Evolutionary conservation across 257 asterid genomes (phyloP), one percentile per base, ranked within the genome.

Genomic region (Catharanthus roseus): DNA sequence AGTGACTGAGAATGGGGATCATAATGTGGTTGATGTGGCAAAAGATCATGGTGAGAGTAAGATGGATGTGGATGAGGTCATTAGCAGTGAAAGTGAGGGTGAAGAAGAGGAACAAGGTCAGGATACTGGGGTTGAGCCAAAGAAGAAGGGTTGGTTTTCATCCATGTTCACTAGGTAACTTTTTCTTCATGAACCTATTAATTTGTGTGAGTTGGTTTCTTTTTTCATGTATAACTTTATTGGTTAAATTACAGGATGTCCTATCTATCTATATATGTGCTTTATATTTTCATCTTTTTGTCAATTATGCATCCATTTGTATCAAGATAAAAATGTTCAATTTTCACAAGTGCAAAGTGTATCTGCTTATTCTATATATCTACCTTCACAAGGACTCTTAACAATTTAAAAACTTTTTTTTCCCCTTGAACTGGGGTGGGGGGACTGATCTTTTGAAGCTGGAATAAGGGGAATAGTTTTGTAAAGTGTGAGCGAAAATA

Each of bases 61-160:
- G 97, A 95, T 95, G 99, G 99, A 95, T 85, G 84, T 74, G 80
- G 99, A 91, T 73, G 99, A 95, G 83, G 77, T 85, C 45, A 16
- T 89, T 75, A 89, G 93, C 78, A 89, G 96, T 75, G 96, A 91
- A 55, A 86, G 91, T 77, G 97, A 91, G 53, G 71, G 70, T 24
- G 99, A 93, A 69, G 90, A 84, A 72, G 84, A 87, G 69, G 92
- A 82, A 9, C 56, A 77, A 3, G 89, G 74, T 39, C 86, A 86
- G 78, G 86, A 76, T 67, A 69, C 63, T 56, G 86, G 80, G 80
- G 83, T 63, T 71, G 93, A 82, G 65, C 29, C 85, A 44, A 88
- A 82, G 84, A 90, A 87, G 83, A 93, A 85, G 77, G 93, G 99
- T 58, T 91, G 97, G 99, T 89, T 95, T 83, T 89, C 99, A 61